phyloP scores from a whole-genome alignment of 257 asterid genomes.

The Echium plantagineum region DNA sequence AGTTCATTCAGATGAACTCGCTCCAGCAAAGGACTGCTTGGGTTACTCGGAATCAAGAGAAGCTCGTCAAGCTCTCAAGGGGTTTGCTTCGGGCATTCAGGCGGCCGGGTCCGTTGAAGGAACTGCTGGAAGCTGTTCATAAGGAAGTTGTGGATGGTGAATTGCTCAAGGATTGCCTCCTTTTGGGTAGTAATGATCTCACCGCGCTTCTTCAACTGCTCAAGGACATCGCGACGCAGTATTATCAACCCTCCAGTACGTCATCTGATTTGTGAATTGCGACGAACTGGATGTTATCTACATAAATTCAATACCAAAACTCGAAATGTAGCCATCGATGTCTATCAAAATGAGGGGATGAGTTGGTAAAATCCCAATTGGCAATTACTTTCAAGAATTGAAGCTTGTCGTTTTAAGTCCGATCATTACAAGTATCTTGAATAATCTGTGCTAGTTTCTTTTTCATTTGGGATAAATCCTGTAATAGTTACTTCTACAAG shows the following conservation, averaged over 20 bases:
- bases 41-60: slow-evolving; percentile 45
- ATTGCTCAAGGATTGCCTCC: slow-evolving; percentile 65
- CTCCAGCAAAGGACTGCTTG: slow-evolving; percentile 49
- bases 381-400: no score
- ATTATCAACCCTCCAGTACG: slow-evolving; percentile 22
- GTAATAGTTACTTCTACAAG: no score
- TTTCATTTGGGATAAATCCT: no score
- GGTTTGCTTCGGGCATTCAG: slow-evolving; percentile 38
- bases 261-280: slow-evolving; percentile 44
- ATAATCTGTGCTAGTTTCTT: no score
- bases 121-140: slow-evolving; percentile 39
- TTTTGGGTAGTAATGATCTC: slow-evolving; percentile 50
- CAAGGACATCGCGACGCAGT: slow-evolving; percentile 45
- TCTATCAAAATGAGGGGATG: no score
- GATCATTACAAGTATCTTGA: no score
- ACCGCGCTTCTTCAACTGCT: slow-evolving; percentile 40
- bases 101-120: slow-evolving; percentile 63
- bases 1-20: slow-evolving; percentile 34
- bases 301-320: no score
- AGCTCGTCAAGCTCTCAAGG: slow-evolving; percentile 30
- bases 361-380: no score
- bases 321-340: no score
- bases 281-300: neutral
- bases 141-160: slow-evolving; percentile 60
- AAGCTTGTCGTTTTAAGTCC: no score